Evolutionary conservation across 2,329 filamentous ascomycete genomes (phyloP), one percentile per base, ranked within the genome.

Genomic region (Fusarium sp.): DNA sequence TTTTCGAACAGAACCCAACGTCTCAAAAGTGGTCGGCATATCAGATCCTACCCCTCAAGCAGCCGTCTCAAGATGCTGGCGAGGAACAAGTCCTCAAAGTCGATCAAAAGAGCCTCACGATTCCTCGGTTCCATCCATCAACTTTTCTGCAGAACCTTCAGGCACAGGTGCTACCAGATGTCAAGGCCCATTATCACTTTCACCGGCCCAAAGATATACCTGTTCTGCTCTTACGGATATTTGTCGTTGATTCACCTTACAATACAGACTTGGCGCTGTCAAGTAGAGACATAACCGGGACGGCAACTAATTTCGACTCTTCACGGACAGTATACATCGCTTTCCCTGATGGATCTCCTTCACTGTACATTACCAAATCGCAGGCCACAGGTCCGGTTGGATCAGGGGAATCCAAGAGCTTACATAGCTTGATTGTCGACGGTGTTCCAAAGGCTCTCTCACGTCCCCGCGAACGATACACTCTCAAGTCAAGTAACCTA

Each of bases 401-500:
- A 4, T 69, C 76, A 0, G 77, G 78, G 10, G 88, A 91, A 58
- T 80, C 83, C 5, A 85, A 85, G 45, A 90, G 86, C 66, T 77
- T 95, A 25, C 86, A 89, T 51, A 86, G 85, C 35, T 80, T 95
- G 5, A 86, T 96, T 5, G 81, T 93, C 28, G 88, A 93, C 60
- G 91, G 91, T 2, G 88, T 97, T 7, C 91, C 92, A 1, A 93
- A 92, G 70, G 92, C 92, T 1, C 82, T 96, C 11, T 95, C 91
- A 1, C 83, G 88, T 12, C 90, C 91, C 1, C 85, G 89, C 28
- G 84, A 89, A 61, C 83, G 92, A 28, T 94, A 91, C 65, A 83
- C 86, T 0, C 78, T 97, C 1, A 84, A 87, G 59, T 76, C 85
- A 6, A 91, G 91, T 2, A 87, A 84, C 44, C 79, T 96, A 19